A percentile compares a stretch with the other conserved stretches of the same genome.
Conservation (phyloP, 345 rosid species). For the Brassica juncea region DNA sequence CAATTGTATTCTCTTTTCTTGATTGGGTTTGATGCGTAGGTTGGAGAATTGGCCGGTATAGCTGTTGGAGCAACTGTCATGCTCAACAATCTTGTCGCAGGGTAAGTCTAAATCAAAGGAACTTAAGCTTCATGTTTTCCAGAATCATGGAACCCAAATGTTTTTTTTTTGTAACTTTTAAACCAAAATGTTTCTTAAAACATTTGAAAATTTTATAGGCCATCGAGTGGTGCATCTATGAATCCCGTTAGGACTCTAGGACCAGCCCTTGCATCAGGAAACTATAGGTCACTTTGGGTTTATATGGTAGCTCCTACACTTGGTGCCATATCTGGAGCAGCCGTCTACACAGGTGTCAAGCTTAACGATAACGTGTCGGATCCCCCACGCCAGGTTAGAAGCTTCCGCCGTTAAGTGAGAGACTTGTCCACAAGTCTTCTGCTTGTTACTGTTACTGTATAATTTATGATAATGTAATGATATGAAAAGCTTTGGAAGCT, state of each 20-base stretch:
- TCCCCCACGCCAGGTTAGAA: slow-evolving; percentile 71
- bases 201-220: slow-evolving; percentile 46
- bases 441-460: slow-evolving; percentile 19
- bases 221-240: slow-evolving; percentile 75
- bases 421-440: slow-evolving; percentile 26
- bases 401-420: slow-evolving; percentile 75
- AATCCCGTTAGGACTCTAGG: slow-evolving; percentile 65
- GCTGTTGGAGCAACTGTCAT: slow-evolving; percentile 98
- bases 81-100: slow-evolving; percentile 92
- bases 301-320: slow-evolving; percentile 87
- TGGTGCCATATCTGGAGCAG: slow-evolving; percentile 82
- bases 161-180: too few species aligned
- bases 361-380: slow-evolving; percentile 59
- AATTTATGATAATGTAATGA: slow-evolving; percentile 23
- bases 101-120: slow-evolving; percentile 40
- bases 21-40: slow-evolving; percentile 46
- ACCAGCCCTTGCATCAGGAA: slow-evolving; percentile 95
- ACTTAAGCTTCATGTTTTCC: neutral
- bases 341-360: slow-evolving; percentile 73
- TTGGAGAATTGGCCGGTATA: slow-evolving; percentile 95
- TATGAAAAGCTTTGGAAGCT: slow-evolving; percentile 21
- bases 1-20: neutral
- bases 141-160: neutral
- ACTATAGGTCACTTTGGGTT: slow-evolving; percentile 71
- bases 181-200: slow-evolving; percentile 1